Evolutionary conservation across 768 basidiomycete genomes (phyloP).

Genomic region (Cyclocybe aegerita): DNA sequence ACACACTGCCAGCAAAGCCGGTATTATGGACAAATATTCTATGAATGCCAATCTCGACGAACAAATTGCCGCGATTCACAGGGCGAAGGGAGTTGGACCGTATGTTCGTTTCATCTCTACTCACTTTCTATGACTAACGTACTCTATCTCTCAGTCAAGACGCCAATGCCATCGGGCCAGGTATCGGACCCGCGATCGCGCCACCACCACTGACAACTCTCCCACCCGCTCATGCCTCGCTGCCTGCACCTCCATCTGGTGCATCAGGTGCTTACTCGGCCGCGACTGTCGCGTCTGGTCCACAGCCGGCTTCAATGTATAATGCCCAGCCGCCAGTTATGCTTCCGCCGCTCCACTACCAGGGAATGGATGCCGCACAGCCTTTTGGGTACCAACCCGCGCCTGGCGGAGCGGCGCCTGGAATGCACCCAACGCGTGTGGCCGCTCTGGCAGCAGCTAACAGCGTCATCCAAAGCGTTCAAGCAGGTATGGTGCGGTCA

Average conservation of each 20-base stretch:
- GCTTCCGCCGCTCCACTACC: constrained; percentile 84
- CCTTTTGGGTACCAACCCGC: constrained; percentile 73
- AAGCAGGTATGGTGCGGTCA: constrained; percentile 72
- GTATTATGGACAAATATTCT: constrained; percentile 91
- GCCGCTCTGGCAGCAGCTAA: constrained; percentile 58
- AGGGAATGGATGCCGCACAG: constrained; percentile 72
- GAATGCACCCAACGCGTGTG: constrained; percentile 70
- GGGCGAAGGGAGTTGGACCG: constrained; percentile 87
- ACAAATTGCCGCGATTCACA: constrained; percentile 96
- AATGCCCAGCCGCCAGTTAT: constrained; percentile 65
- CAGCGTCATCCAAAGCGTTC: constrained; percentile 44
- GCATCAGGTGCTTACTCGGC: constrained; percentile 61
- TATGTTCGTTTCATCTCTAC: constrained; percentile 38
- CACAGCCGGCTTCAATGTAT: constrained; percentile 82
- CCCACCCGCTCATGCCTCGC: constrained; percentile 68
- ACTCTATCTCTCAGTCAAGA: constrained; percentile 53
- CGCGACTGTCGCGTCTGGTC: constrained; percentile 87
- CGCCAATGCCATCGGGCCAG: constrained; percentile 78
- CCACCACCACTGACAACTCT: constrained; percentile 65
- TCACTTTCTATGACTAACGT: constrained; percentile 5
- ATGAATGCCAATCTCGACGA: constrained; percentile 94
- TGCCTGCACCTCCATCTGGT: constrained; percentile 69
- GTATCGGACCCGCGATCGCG: constrained; percentile 80
- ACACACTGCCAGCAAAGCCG: constrained; percentile 91
- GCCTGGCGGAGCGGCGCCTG: constrained; percentile 30